These are phyloP conservation scores for Hysterangium stoloniferum DNA, from an alignment of 768 basidiomycete genomes.

Conservation along the genomic window DNA sequence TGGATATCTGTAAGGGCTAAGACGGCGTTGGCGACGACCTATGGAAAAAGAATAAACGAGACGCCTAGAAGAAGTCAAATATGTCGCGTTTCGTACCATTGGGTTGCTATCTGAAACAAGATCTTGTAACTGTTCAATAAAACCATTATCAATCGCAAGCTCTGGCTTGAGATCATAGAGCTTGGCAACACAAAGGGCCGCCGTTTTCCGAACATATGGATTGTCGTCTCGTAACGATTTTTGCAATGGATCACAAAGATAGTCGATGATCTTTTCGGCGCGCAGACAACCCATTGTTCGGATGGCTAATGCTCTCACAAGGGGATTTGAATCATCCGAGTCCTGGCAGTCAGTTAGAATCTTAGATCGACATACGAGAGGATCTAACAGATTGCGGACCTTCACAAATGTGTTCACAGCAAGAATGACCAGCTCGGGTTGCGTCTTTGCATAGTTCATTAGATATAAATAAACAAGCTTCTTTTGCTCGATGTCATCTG, in stretches of 20 bases:
- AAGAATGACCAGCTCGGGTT: constrained; percentile 96
- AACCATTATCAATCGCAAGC: constrained; percentile 90
- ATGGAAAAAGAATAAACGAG: background rate
- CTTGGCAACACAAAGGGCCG: constrained; percentile 94
- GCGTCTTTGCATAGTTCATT: constrained; percentile 99
- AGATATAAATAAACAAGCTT: constrained; percentile 99
- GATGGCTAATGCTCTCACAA: constrained; percentile 92
- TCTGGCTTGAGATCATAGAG: constrained; percentile 96
- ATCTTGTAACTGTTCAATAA: constrained; percentile 80
- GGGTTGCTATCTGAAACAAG: constrained; percentile 96
- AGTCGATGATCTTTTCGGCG: constrained; percentile 98
- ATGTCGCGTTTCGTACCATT: constrained; percentile 52
- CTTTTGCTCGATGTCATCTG: constrained; percentile 98
- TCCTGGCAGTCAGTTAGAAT: constrained; percentile 47
- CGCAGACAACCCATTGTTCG: constrained; percentile 96
- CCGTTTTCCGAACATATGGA: constrained; percentile 97
- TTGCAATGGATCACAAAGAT: constrained; percentile 91
- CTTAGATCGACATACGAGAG: background rate
- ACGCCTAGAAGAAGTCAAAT: background rate
- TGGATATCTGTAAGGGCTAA: constrained; percentile 92
- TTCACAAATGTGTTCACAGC: constrained; percentile 97
- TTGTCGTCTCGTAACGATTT: constrained; percentile 92
- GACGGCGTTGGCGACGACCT: constrained; percentile 98
- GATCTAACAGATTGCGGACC: constrained; percentile 20
- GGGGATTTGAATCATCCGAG: constrained; percentile 92